phyloP scores from a whole-genome alignment of 2,329 filamentous ascomycete species.

The Pseudogymnoascus destructans region DNA sequence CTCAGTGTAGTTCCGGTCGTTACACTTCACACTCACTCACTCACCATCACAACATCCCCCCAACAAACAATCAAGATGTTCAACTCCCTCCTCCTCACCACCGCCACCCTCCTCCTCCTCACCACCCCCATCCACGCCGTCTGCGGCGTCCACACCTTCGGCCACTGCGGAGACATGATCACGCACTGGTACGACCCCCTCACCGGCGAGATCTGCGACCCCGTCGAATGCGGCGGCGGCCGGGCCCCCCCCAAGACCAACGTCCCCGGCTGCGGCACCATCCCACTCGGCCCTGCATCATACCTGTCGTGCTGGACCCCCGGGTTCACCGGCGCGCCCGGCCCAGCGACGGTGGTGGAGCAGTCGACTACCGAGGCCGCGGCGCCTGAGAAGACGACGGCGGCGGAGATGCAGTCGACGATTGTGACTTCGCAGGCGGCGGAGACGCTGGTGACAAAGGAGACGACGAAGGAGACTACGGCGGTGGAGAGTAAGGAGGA shows the following conservation, averaged over 20 bases:
- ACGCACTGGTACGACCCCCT: conserved; percentile 17
- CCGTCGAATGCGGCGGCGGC: conserved; percentile 18
- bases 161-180: conserved; percentile 13
- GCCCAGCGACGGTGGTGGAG: background rate
- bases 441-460: background rate
- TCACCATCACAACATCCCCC: background rate
- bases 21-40: background rate
- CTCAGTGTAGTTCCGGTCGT: background rate
- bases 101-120: background rate
- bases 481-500: background rate
- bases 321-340: background rate
- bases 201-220: conserved; percentile 18
- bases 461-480: background rate
- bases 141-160: conserved; percentile 3
- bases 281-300: background rate
- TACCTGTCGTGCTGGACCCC: background rate
- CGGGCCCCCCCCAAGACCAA: background rate
- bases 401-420: background rate
- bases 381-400: background rate
- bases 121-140: background rate
- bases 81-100: conserved; percentile 5
- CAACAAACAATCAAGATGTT: background rate
- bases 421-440: background rate
- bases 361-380: background rate
- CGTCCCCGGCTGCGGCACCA: conserved; percentile 4